Conservation (phyloP, 2,329 filamentous ascomycete genomes). For the Hyphodiscus sp. region DNA sequence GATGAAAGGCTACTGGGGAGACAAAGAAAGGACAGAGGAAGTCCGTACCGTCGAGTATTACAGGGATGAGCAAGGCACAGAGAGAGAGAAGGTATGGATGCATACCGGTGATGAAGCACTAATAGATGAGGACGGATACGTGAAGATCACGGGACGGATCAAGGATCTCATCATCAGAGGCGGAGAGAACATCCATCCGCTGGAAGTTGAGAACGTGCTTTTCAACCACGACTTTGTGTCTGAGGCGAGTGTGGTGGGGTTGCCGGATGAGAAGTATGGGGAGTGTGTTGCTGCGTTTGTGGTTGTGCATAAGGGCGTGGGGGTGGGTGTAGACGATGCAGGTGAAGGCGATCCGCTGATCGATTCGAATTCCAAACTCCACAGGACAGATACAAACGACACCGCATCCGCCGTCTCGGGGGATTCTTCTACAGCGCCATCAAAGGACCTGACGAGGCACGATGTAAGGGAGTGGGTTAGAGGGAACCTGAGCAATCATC, state of each 20-base stretch:
- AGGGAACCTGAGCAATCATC: slow-evolving; percentile 60
- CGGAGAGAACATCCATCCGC: slow-evolving; percentile 91
- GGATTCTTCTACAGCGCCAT: slow-evolving; percentile 12
- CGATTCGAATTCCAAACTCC: neutral
- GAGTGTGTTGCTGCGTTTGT: slow-evolving; percentile 85
- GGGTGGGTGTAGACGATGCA: slow-evolving; percentile 22
- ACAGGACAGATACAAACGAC: neutral
- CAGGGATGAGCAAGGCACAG: slow-evolving; percentile 10
- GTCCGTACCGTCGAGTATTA: slow-evolving; percentile 49
- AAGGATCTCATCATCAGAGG: slow-evolving; percentile 95
- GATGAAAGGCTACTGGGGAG: slow-evolving; percentile 89
- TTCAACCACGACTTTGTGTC: slow-evolving; percentile 63
- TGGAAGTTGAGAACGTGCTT: slow-evolving; percentile 87
- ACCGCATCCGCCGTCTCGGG: neutral
- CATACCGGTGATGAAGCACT: slow-evolving; percentile 84
- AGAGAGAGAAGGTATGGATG: slow-evolving; percentile 61
- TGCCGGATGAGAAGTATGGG: slow-evolving; percentile 76
- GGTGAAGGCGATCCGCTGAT: slow-evolving; percentile 14
- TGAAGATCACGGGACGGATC: slow-evolving; percentile 83
- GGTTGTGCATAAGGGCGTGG: slow-evolving; percentile 41
- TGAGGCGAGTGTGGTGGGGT: slow-evolving; percentile 77
- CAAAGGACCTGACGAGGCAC: slow-evolving; percentile 42
- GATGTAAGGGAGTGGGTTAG: slow-evolving; percentile 68
- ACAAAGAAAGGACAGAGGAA: slow-evolving; percentile 60
- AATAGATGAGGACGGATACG: slow-evolving; percentile 78